Percentiles rank a stretch among this genome's conserved stretches.
phyloP scores from a whole-genome alignment of 1,284 basidiomycete genomes.

The Chondrostereum purpureum region DNA sequence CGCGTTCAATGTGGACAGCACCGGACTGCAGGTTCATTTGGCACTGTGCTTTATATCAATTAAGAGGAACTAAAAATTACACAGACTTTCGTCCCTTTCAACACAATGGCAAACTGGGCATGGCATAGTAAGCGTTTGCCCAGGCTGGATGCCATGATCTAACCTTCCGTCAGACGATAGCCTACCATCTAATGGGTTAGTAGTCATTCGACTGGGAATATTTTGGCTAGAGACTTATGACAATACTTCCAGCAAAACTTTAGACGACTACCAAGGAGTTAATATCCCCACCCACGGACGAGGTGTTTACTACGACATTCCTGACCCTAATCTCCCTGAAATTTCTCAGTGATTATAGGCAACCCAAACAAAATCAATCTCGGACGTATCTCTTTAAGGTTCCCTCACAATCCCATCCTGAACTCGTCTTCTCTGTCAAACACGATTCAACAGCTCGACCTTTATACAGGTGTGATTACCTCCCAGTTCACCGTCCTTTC shows the following conservation, averaged over 20 bases:
- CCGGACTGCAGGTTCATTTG: constrained; percentile 4
- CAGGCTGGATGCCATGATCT: too few relatives aligned
- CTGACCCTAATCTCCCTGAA: constrained; percentile 3
- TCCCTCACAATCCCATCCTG: neutral
- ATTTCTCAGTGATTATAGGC: neutral
- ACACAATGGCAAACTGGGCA: neutral
- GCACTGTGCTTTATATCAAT: neutral
- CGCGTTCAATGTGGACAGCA: neutral
- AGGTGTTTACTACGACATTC: constrained; percentile 5
- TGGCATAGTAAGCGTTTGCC: neutral
- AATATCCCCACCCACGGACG: neutral
- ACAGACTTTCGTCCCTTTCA: constrained; percentile 4
- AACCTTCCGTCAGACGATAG: neutral
- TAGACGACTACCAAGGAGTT: neutral
- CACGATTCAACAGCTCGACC: constrained; percentile 16
- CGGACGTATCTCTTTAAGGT: neutral
- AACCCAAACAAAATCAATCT: constrained; percentile 15
- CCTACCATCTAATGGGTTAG: neutral
- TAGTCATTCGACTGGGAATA: neutral
- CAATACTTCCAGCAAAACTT: neutral
- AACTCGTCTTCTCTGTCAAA: neutral
- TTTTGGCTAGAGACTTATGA: too few relatives aligned
- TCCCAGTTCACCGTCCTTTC: constrained; percentile 13
- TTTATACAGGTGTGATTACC: constrained; percentile 16
- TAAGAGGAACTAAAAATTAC: neutral